Percentiles rank a stretch among this genome's conserved stretches.
phyloP scores from a whole-genome alignment of 2,329 filamentous ascomycete species.

The Dactylellina cionopaga region DNA sequence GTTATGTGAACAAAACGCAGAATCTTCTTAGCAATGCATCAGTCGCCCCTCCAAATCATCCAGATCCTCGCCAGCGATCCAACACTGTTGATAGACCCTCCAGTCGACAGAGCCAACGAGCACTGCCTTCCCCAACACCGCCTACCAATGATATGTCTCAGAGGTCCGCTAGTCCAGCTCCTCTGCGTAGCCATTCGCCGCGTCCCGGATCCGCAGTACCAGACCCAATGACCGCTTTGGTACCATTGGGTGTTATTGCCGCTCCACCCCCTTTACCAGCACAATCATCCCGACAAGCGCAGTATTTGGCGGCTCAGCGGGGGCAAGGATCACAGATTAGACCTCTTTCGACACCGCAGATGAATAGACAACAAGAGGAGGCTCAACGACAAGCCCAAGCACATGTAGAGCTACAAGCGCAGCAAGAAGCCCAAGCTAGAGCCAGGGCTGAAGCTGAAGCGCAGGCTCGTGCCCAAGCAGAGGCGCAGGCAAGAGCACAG shows the following conservation, averaged over 20 bases:
- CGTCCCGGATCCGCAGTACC: constrained; percentile 11
- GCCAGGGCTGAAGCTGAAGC: constrained; percentile 37
- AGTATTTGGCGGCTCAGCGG: constrained; percentile 31
- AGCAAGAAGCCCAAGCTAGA: constrained; percentile 46
- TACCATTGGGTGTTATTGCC: constrained; percentile 13
- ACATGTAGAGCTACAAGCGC: constrained; percentile 38
- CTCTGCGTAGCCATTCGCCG: constrained; percentile 9
- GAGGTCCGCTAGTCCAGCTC: constrained; percentile 33
- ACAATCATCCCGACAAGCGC: constrained; percentile 34
- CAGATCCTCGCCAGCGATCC: constrained; percentile 56
- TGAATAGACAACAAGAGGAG: constrained; percentile 28
- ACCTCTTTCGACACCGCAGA: constrained; percentile 18
- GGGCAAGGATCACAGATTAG: constrained; percentile 13
- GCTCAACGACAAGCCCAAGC: constrained; percentile 22
- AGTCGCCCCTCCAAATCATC: constrained; percentile 61
- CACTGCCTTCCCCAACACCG: constrained; percentile 29
- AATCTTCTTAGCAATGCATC: constrained; percentile 71
- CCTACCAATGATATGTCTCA: constrained; percentile 3
- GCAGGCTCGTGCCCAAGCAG: constrained; percentile 25
- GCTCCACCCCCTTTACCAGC: constrained; percentile 41
- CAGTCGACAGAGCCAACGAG: constrained; percentile 40
- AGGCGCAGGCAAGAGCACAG: constrained; percentile 6
- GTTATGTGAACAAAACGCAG: constrained; percentile 83
- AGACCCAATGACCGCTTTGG: constrained; percentile 43
- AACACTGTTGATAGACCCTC: constrained; percentile 54